Base-by-base conservation (phyloP, 2,329 filamentous ascomycete genomes). In the Raffaelea albimanens region DNA sequence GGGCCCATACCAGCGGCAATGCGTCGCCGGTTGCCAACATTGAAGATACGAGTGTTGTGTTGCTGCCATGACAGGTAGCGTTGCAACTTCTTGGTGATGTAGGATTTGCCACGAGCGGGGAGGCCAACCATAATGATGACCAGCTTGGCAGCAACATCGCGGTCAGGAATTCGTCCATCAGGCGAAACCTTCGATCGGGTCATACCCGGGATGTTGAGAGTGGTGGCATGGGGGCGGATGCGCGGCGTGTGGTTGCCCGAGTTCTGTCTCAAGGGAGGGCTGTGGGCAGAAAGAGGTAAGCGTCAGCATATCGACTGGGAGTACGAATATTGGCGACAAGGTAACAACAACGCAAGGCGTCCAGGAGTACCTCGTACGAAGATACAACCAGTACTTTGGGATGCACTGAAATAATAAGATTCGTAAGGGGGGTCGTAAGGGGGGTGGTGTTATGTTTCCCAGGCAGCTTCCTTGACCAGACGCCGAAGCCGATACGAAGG, bases 91-190 rank as follows among this genome's bases (percentile, higher is more conserved):
- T 97, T 97, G 52, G 93, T 97, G 59, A 98, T 95, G 67, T 98
- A 98, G 47, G 90, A 96, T 70, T 98, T 98, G 62, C 93, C 93
- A 59, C 93, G 77, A 10, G 93, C 93, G 3, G 93, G 93, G 58
- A 98, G 70, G 53, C 93, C 93, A 51, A 98, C 93, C 93, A 98
- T 98, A 63, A 98, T 82, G 59, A 98, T 95, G 61, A 97, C 88
- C 52, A 98, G 74, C 72, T 98, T 98, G 38, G 93, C 86, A 44
- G 90, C 93, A 44, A 98, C 86, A 75, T 98, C 93, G 60, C 91
- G 79, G 61, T 91, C 83, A 47, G 93, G 85, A 57, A 98, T 98
- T 58, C 87, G 82, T 56, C 93, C 93, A 65, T 98, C 93, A 9
- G 93, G 93, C 2, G 93, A 98, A 43, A 95, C 88, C 61, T 88